Evolutionary conservation across 2,329 filamentous ascomycete species (phyloP), one percentile per base, ranked within the genome.

Genomic region (Trichoderma polysporum): DNA sequence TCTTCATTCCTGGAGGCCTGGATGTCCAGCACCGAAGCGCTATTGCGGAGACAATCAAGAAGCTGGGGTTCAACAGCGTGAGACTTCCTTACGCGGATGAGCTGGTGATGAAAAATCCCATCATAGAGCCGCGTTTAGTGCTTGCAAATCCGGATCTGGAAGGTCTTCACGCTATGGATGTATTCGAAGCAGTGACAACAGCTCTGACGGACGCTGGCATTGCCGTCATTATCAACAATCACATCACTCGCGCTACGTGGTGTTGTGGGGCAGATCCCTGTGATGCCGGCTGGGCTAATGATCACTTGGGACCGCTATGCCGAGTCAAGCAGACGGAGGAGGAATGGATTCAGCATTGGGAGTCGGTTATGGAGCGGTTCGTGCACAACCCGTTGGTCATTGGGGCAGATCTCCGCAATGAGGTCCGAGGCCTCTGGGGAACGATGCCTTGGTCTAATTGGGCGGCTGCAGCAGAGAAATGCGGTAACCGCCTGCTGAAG

Each of bases 41-140:
- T 22, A 90, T 91, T 69, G 87, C 88, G 4, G 73, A 78, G 68
- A 85, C 85, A 17, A 89, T 91, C 74, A 83, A 84, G 62, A 74
- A 75, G 10, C 79, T 91, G 65, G 89, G 89, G 15, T 91, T 91
- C 82, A 91, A 91, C 79, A 90, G 88, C 73, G 89, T 91, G 54
- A 83, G 89, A 2, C 77, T 91, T 54, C 89, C 89, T 2, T 91
- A 91, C 77, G 84, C 87, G 19, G 89, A 91, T 76, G 88, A 91
- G 78, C 81, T 91, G 78, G 88, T 91, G 59, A 81, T 84, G 35
- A 73, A 78, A 25, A 90, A 91, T 72, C 88, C 88, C 0, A 73
- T 80, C 27, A 80, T 90, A 54, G 77, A 83, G 22, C 76, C 82
- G 52, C 67, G 68, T 4, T 77, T 85, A 8, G 77, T 91, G 49